Base-by-base conservation (phyloP, 352 stramenopile species). In the Pythium chondricola region DNA sequence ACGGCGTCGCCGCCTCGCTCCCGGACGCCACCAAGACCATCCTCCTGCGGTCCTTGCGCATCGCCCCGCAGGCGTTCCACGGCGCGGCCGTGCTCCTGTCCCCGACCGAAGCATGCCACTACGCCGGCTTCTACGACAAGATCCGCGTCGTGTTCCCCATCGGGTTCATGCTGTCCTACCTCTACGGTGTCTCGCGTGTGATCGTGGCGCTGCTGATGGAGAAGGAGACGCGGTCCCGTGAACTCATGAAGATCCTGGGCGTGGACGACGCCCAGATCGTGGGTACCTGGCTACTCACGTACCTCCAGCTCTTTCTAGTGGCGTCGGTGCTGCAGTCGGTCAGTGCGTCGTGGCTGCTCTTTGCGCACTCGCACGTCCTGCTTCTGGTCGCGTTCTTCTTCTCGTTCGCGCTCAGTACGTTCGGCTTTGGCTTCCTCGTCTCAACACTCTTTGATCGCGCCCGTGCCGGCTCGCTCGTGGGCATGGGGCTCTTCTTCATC, bases 161-260 rank as follows among this genome's bases (percentile, higher is more conserved):
- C 13, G 86, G 93, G 26, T 97, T 97, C 43, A 74, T 97, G 25
- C 49, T 98, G 20, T 90, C 89, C 17, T 97, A 97, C 41, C 43
- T 98, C 13, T 97, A 96, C 61, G 79, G 83, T n/a, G 73, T 97
- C 22, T 96, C 88, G 17, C 71, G 87, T 22, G 71, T 97, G 6
- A 73, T 97, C 33, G 79, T 94, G 9, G 78, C 74, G n/a, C 69
- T 98, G 38, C 71, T 98, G 6, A 78, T 74, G 40, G 93, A 98
- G 57, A 98, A 98, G 48, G 93, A 98, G 60, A 87, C 73, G 6
- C 69, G 69, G 0, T 86, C 93, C 37, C 81, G 93, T 43, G 93
- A 98, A 51, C 76, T 88, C 5, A 88, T 97, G 68, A 71, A 84
- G 6, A 97, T 98, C 48, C 87, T 98, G 52, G 93, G 93, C 16